These are phyloP conservation scores for Paecilomyces niveus DNA, from an alignment of 2,329 filamentous ascomycete genomes.

Conservation along the genomic window DNA sequence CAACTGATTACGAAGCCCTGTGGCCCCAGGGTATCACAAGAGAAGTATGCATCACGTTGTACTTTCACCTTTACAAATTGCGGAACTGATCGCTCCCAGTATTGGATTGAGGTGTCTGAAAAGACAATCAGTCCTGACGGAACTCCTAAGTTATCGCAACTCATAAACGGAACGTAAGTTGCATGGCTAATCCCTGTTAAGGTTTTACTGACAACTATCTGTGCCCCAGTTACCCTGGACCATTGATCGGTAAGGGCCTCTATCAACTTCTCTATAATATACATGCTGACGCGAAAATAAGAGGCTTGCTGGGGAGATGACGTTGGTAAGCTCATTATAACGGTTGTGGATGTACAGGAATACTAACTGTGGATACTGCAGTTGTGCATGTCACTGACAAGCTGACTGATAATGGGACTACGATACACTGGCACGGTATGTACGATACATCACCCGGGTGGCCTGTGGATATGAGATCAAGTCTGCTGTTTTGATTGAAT, in stretches of 20 bases:
- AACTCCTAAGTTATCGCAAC: background rate
- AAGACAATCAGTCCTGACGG: background rate
- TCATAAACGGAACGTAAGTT: background rate
- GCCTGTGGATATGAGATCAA: background rate
- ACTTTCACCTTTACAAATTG: background rate
- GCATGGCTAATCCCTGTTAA: background rate
- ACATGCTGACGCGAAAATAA: background rate
- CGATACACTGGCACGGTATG: conserved; percentile 10
- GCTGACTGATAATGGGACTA: conserved; percentile 5
- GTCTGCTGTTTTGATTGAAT: background rate
- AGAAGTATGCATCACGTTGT: background rate
- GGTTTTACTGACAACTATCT: background rate
- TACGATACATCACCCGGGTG: background rate
- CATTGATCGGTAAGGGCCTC: background rate
- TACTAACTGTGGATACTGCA: background rate
- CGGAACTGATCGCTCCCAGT: background rate
- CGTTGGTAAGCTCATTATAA: background rate
- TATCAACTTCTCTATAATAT: background rate
- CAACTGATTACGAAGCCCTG: background rate
- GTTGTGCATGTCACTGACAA: conserved; percentile 2
- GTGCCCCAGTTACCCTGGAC: background rate
- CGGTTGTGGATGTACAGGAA: background rate
- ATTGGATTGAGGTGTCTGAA: background rate
- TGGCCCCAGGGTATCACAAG: background rate
- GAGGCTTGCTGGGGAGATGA: conserved; percentile 1